These are phyloP conservation scores for Echinochloa phyllopogon DNA, from an alignment of 176 grass and related monocot genomes.

Conservation along the genomic window DNA sequence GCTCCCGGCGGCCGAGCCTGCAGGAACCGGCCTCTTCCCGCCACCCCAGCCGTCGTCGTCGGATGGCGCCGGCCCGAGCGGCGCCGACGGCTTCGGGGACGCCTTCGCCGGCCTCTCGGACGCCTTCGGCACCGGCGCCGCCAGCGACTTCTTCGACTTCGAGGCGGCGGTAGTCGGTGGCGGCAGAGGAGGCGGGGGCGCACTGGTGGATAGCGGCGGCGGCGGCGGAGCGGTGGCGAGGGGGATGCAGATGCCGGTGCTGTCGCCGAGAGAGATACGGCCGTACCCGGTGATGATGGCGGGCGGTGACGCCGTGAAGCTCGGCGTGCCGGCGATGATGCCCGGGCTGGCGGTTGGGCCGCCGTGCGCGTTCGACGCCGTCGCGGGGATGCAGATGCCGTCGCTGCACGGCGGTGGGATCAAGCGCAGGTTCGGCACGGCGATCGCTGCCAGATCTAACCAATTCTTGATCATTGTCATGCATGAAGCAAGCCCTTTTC, in stretches of 20 bases:
- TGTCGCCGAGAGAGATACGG: conserved; percentile 52
- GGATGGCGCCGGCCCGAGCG: conserved; percentile 13
- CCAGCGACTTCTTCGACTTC: conserved; percentile 43
- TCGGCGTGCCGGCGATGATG: conserved; percentile 39
- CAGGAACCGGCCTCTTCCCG: conserved; percentile 28
- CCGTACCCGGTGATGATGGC: conserved; percentile 54
- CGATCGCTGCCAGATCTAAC: conserved; percentile 50
- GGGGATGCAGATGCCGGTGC: conserved; percentile 34
- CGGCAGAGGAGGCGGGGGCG: not conserved
- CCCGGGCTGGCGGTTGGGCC: conserved; percentile 35
- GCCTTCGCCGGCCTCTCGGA: conserved; percentile 64
- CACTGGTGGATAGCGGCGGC: not conserved
- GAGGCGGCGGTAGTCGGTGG: conserved; percentile 13
- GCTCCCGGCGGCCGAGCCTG: conserved; percentile 33
- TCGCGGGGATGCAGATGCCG: conserved; percentile 62
- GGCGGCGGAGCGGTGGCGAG: conserved; percentile 31
- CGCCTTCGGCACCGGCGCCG: conserved; percentile 44
- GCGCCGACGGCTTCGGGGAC: conserved; percentile 50
- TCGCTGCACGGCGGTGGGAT: conserved; percentile 53
- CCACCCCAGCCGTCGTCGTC: conserved; percentile 38
- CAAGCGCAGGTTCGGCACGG: conserved; percentile 70
- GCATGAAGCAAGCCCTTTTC: not conserved
- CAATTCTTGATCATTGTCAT: conserved; percentile 18
- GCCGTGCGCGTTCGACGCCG: conserved; percentile 42
- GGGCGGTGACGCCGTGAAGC: conserved; percentile 28